Evolutionary conservation across 441 rosid genomes (phyloP).

Genomic region (Adansonia rubrostipa): DNA sequence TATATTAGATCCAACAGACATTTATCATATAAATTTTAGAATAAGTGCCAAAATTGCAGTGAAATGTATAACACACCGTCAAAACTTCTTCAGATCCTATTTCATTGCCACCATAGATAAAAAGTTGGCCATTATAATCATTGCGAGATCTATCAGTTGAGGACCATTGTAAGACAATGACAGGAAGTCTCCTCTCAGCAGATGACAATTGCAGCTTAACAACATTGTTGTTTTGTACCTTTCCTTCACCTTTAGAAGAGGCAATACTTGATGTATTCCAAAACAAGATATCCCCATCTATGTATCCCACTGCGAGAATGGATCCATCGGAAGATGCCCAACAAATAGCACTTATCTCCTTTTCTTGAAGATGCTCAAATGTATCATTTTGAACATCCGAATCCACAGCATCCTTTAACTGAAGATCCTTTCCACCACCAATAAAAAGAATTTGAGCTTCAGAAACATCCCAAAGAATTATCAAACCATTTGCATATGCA

Average conservation of each 20-base stretch:
- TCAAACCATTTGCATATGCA: constrained; percentile 62
- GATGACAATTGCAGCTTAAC: constrained; percentile 60
- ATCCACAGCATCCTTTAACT: constrained; percentile 47
- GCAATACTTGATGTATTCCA: constrained; percentile 52
- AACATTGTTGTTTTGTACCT: constrained; percentile 45
- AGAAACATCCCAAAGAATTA: constrained; percentile 64
- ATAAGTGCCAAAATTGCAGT: constrained; percentile 11
- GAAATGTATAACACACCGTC: constrained; percentile 45
- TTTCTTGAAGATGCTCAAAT: constrained; percentile 41
- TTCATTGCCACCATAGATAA: constrained; percentile 71
- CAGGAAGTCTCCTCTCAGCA: constrained; percentile 66
- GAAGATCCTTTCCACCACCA: constrained; percentile 68
- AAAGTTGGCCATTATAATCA: constrained; percentile 51
- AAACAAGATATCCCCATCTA: constrained; percentile 72
- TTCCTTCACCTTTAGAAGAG: constrained; percentile 38
- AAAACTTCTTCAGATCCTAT: constrained; percentile 72
- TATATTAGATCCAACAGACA: constrained; percentile 16
- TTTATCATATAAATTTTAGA: not conserved
- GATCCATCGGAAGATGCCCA: constrained; percentile 74
- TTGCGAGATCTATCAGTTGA: constrained; percentile 41
- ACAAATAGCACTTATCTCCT: constrained; percentile 72
- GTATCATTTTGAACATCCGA: constrained; percentile 29
- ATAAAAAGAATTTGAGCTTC: constrained; percentile 49
- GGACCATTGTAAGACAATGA: constrained; percentile 70
- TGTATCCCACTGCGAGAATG: constrained; percentile 65